A percentile compares a stretch with the other conserved stretches of the same genome.
Conservation (phyloP, 306 rosid genomes). For the Cicer judaicum region DNA sequence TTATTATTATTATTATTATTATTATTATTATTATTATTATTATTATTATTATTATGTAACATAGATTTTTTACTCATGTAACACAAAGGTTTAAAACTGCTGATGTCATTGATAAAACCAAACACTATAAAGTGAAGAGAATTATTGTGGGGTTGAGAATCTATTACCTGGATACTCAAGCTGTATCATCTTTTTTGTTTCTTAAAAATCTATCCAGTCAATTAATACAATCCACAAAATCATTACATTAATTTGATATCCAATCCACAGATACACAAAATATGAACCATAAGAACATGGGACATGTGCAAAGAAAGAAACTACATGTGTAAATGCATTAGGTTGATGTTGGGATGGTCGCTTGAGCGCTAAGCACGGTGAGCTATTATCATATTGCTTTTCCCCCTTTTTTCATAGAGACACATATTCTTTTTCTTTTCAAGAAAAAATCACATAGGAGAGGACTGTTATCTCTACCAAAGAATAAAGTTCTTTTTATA, state of each 20-base stretch:
- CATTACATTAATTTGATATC: slow-evolving; percentile 17
- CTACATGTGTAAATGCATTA: slow-evolving; percentile 17
- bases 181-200: neutral
- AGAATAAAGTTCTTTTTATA: no score
- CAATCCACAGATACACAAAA: slow-evolving; percentile 29
- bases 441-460: neutral
- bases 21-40: no score
- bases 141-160: slow-evolving; percentile 52
- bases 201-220: neutral
- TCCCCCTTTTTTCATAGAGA: neutral
- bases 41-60: no score
- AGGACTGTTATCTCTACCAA: no score
- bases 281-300: neutral
- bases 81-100: slow-evolving; percentile 18
- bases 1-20: no score
- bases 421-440: neutral
- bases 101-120: slow-evolving; percentile 42
- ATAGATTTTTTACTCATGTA: no score
- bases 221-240: slow-evolving; percentile 26
- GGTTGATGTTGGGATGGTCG: neutral
- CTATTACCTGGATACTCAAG: slow-evolving; percentile 23
- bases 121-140: slow-evolving; percentile 29
- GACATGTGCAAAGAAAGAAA: slow-evolving; percentile 34
- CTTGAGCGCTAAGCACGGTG: neutral
- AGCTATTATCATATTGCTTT: neutral